phyloP scores from a whole-genome alignment of 2,329 filamentous ascomycete species.

The Penicillium hesseltinei region DNA sequence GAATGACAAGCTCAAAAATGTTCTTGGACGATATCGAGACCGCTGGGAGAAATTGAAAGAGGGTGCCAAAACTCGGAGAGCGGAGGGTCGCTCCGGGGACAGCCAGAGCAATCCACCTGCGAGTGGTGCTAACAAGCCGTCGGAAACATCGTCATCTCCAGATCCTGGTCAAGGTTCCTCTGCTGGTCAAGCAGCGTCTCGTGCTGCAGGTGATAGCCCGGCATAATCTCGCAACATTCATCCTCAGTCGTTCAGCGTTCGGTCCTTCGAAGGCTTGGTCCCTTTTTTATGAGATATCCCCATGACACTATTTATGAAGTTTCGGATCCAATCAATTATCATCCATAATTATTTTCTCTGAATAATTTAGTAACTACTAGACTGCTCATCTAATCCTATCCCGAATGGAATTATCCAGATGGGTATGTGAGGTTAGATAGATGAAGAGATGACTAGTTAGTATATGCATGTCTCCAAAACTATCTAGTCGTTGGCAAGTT shows the following conservation, averaged over 20 bases:
- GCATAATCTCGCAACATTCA: not conserved
- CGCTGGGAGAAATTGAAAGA: constrained; percentile 69
- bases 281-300: not conserved
- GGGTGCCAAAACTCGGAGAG: constrained; percentile 51
- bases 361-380: not conserved
- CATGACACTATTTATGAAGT: not conserved
- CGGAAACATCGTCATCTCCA: constrained; percentile 13
- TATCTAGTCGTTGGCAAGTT: not conserved
- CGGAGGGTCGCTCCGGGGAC: constrained; percentile 23
- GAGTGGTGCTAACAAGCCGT: constrained; percentile 1
- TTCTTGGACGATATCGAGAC: constrained; percentile 58
- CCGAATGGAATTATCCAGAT: too few species aligned
- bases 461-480: too few species aligned
- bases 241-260: not conserved
- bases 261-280: not conserved
- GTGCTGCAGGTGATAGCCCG: not conserved
- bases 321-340: not conserved
- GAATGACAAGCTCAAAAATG: constrained; percentile 58
- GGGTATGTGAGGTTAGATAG: not conserved
- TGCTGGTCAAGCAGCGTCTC: not conserved
- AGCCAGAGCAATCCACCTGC: constrained; percentile 11
- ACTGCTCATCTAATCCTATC: not conserved
- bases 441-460: not conserved
- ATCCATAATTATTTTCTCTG: not conserved
- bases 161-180: constrained; percentile 4